phyloP scores from a whole-genome alignment of 2,329 filamentous ascomycete species.

The Xylariomycetidae sp. region DNA sequence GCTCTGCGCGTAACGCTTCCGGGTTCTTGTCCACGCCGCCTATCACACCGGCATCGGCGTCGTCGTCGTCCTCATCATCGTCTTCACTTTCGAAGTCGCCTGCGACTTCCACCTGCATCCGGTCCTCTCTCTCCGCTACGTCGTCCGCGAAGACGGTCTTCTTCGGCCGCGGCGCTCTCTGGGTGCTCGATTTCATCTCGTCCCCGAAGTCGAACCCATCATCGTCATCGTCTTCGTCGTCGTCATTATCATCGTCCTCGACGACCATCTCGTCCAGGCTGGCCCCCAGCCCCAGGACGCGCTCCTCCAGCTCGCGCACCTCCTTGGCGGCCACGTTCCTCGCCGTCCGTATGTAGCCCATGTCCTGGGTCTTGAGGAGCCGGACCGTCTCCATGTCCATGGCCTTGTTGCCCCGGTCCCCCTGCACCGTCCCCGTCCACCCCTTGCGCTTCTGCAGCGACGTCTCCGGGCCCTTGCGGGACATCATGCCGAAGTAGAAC shows the following conservation, averaged over 20 bases:
- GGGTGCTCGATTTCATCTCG: conserved; percentile 5
- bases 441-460: conserved; percentile 43
- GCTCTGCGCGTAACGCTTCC: conserved; percentile 31
- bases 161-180: conserved; percentile 24
- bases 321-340: conserved; percentile 57
- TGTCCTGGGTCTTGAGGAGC: conserved; percentile 65
- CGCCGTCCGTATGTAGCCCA: conserved; percentile 60
- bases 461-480: conserved; percentile 51
- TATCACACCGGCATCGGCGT: conserved; percentile 31
- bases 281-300: conserved; percentile 41
- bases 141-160: conserved; percentile 50
- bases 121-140: conserved; percentile 31
- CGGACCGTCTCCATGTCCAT: conserved; percentile 55
- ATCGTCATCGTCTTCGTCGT: conserved; percentile 22
- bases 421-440: conserved; percentile 52
- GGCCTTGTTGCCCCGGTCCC: conserved; percentile 52
- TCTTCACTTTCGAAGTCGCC: conserved; percentile 9
- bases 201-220: conserved; percentile 27
- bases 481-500: conserved; percentile 68
- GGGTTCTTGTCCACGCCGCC: conserved; percentile 27
- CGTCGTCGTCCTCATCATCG: conserved; percentile 26
- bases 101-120: conserved; percentile 13
- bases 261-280: conserved; percentile 19
- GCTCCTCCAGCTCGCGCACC: conserved; percentile 49
- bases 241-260: conserved; percentile 25